Percentiles rank a stretch among this genome's conserved stretches.
Conservation (phyloP, 768 basidiomycete species). For the Tephrocybe sp. region DNA sequence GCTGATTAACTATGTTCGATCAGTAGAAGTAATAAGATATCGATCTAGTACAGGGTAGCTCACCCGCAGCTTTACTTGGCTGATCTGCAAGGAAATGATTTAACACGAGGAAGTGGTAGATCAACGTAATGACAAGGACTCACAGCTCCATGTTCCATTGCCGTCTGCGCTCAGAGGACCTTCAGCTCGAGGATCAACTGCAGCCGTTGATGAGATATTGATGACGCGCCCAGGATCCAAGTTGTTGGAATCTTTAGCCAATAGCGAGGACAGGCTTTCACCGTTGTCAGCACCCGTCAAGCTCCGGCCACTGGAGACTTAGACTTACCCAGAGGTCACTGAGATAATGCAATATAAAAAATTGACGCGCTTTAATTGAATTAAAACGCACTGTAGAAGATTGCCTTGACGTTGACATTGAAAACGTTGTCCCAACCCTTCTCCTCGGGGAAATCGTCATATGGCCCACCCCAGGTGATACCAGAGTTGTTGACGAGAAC, state of each 20-base stretch:
- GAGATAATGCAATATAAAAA: background rate
- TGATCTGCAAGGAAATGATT: constrained; percentile 47
- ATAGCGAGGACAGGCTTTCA: constrained; percentile 52
- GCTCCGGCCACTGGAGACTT: background rate
- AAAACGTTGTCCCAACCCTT: constrained; percentile 87
- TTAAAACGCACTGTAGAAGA: constrained; percentile 68
- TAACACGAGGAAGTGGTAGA: constrained; percentile 4
- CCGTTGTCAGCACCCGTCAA: background rate
- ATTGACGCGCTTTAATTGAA: background rate
- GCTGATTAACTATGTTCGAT: constrained; percentile 61
- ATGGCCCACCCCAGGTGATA: constrained; percentile 75
- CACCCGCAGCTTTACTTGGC: constrained; percentile 81
- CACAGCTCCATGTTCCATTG: constrained; percentile 79
- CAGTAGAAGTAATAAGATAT: background rate
- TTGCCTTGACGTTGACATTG: constrained; percentile 81
- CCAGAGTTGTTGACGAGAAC: constrained; percentile 87
- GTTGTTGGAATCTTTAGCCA: constrained; percentile 64
- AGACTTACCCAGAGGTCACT: constrained; percentile 55
- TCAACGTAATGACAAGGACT: constrained; percentile 30
- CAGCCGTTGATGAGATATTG: constrained; percentile 77
- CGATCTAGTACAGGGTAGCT: constrained; percentile 10
- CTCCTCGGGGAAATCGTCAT: constrained; percentile 70
- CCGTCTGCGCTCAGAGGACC: constrained; percentile 51
- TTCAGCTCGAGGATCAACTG: constrained; percentile 53
- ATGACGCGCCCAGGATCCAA: constrained; percentile 74